Conservation (phyloP, 129 eudicot genomes). For the Chrysanthemum makinoi region DNA sequence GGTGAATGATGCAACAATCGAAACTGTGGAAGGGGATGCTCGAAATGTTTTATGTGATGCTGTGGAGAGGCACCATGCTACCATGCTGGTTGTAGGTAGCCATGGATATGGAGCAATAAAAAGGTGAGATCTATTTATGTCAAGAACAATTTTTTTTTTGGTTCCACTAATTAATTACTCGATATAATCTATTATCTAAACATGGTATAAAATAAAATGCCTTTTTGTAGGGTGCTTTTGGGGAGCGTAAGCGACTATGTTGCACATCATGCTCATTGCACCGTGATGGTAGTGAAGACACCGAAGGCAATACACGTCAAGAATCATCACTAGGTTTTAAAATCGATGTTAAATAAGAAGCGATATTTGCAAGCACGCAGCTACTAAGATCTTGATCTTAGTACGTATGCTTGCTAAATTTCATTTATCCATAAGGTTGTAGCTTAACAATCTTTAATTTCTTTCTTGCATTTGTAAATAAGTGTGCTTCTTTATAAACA, state of each 20-base stretch:
- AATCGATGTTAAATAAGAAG: neutral
- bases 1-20: slow-evolving; percentile 63
- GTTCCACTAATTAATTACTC: neutral
- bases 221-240: slow-evolving; percentile 50
- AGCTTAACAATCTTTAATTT: neutral
- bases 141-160: too few relatives aligned
- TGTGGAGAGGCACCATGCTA: slow-evolving; percentile 76
- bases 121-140: slow-evolving; percentile 42
- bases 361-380: neutral
- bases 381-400: neutral
- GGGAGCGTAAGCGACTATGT: slow-evolving; percentile 78
- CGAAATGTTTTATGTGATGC: slow-evolving; percentile 78
- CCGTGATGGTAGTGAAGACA: slow-evolving; percentile 67
- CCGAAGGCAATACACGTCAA: slow-evolving; percentile 38
- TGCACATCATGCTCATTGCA: slow-evolving; percentile 67
- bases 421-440: neutral
- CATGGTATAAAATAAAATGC: neutral
- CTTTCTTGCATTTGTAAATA: neutral
- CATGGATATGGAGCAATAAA: slow-evolving; percentile 90
- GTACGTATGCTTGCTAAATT: neutral
- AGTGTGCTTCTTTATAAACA: neutral
- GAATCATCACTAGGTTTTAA: slow-evolving; percentile 5
- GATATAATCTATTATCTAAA: neutral
- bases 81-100: slow-evolving; percentile 78
- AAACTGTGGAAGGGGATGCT: slow-evolving; percentile 78